These are phyloP conservation scores for Gremmenia infestans DNA, from an alignment of 2,329 filamentous ascomycete genomes.

Conservation along the genomic window DNA sequence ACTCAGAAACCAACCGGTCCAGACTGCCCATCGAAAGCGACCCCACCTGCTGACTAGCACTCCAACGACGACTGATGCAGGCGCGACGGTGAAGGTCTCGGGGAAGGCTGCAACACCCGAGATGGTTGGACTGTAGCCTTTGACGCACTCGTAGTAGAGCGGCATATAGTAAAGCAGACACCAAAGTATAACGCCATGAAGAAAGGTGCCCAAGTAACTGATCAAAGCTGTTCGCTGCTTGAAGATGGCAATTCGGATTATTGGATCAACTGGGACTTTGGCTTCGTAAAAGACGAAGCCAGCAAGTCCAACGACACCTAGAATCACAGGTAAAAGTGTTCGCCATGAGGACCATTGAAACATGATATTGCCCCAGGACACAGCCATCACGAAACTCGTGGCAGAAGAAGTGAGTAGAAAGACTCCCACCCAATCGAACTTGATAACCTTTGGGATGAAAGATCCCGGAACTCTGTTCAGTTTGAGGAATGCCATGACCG, in stretches of 20 bases:
- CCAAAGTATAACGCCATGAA: slow-evolving; percentile 51
- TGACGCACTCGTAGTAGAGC: slow-evolving; percentile 45
- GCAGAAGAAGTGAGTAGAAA: slow-evolving; percentile 16
- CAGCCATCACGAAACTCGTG: slow-evolving; percentile 11
- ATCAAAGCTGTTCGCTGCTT: slow-evolving; percentile 41
- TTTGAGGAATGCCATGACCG: slow-evolving; percentile 3
- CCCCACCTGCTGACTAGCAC: slow-evolving; percentile 28
- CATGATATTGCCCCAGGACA: slow-evolving; percentile 43
- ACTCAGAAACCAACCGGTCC: slow-evolving; percentile 54
- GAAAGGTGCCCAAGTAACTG: slow-evolving; percentile 44
- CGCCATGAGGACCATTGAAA: slow-evolving; percentile 57
- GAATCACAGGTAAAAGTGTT: slow-evolving; percentile 46
- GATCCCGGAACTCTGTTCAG: not conserved
- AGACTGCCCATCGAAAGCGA: slow-evolving; percentile 46
- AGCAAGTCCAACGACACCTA: slow-evolving; percentile 46
- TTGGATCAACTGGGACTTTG: not conserved
- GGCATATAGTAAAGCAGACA: slow-evolving; percentile 46
- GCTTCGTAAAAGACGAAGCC: slow-evolving; percentile 48
- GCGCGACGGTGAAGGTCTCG: slow-evolving; percentile 56
- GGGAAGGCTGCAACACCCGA: slow-evolving; percentile 52
- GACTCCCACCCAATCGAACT: slow-evolving; percentile 15
- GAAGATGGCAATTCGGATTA: slow-evolving; percentile 36
- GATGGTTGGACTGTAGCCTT: slow-evolving; percentile 45
- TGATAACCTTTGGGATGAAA: slow-evolving; percentile 20
- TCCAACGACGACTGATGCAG: slow-evolving; percentile 50